Percentiles rank a stretch among this genome's conserved stretches.
These are phyloP conservation scores for Sporothrix protearum DNA, from an alignment of 2,329 filamentous ascomycete genomes.

Conservation along the genomic window DNA sequence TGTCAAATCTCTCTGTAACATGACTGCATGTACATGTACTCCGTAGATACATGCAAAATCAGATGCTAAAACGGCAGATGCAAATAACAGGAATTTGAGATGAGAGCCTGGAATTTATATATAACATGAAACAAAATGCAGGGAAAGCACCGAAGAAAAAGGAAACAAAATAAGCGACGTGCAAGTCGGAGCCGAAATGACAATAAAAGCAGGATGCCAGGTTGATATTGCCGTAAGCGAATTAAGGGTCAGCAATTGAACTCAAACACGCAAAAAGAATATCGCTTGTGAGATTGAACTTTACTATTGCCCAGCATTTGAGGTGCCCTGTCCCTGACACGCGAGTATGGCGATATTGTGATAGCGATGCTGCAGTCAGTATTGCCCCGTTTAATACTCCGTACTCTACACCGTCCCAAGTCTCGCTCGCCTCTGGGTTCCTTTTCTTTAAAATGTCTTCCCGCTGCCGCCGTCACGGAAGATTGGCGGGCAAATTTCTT, in stretches of 20 bases:
- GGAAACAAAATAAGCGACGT: background rate
- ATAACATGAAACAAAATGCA: background rate
- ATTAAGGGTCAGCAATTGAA: background rate
- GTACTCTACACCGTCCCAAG: constrained; percentile 13
- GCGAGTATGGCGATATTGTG: background rate
- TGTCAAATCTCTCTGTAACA: constrained; percentile 1
- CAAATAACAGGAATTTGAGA: background rate
- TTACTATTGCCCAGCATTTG: background rate
- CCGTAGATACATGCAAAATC: background rate
- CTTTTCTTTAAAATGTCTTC: constrained; percentile 6
- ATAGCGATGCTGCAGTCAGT: too few species aligned
- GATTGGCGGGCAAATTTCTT: constrained; percentile 8
- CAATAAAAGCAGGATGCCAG: background rate
- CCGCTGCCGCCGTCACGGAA: constrained; percentile 1
- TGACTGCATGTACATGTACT: background rate
- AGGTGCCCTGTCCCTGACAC: constrained; percentile 4
- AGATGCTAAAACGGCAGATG: background rate
- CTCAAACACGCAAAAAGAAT: background rate
- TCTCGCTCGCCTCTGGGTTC: constrained; percentile 5
- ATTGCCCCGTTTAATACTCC: background rate
- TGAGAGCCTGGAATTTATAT: background rate
- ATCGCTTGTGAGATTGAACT: constrained; percentile 1
- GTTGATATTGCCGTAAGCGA: background rate
- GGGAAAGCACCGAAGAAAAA: background rate
- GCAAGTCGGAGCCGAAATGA: background rate